Evolutionary conservation across 2,329 filamentous ascomycete species (phyloP), one percentile per base, ranked within the genome.

Genomic region (Dactylonectria macrodidyma): DNA sequence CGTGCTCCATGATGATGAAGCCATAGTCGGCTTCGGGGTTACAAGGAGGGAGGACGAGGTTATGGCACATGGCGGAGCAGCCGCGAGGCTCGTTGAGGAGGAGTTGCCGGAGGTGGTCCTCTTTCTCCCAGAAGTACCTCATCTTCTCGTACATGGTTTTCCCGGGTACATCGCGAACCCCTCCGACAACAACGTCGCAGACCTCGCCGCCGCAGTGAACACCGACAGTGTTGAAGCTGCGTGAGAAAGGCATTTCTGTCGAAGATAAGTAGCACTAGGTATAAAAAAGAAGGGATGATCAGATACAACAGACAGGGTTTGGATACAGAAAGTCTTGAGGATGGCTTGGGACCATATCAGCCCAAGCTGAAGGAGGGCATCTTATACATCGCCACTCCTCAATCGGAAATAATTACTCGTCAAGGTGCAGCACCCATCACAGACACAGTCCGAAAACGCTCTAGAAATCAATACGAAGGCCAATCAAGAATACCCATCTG

Each of bases 1-100:
- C 70, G 9, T 70, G 59, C 11, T 73, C 71, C 71, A 71, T 73
- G 8, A 73, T 73, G n/a, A 73, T 57, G 56, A 73, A 73, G 8
- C 71, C 71, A 11, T 67, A 67, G 12, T 73, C 71, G 3, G 71
- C 71, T 26, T 70, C 62, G 0, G 71, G 65, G 48, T 73, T 67
- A 22, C 65, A 70, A 0, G 67, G 71, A 0, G 71, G 67, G 0
- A 73, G 54, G 4, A 73, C 24, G 1, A 73, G 61, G 38, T 71
- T 73, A 9, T 69, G 67, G 0, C 65, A 73, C 69, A 73, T 73
- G 8, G 71, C 62, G 0, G 71, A 71, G 5, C 62, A 66, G 0
- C 65, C 67, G 5, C 71, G 56, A 1, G 71, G 71, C 22, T 71
- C 71, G 16, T 72, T 73, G 3, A 73, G 50, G 0, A 73, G 57